Evolutionary conservation across 805 yeast genomes (phyloP).

Genomic region (Hanseniaspora valbyensis): DNA sequence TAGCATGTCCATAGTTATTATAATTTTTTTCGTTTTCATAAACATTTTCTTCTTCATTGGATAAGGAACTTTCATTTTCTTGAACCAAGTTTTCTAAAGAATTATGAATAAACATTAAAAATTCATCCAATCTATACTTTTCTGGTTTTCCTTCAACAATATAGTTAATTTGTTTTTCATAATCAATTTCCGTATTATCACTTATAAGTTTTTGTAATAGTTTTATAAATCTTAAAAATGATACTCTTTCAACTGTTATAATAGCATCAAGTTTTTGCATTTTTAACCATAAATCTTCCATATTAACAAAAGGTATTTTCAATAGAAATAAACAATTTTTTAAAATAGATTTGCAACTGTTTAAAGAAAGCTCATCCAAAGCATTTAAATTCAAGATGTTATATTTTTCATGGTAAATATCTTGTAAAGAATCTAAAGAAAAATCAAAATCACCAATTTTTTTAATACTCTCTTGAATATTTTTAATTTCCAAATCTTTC

Average conservation of each 20-base stretch:
- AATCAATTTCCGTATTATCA: background rate
- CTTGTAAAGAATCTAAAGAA: background rate
- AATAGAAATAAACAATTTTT: background rate
- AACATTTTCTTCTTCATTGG: background rate
- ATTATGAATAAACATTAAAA: background rate
- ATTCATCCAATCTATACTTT: background rate
- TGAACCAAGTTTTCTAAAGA: background rate
- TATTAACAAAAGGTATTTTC: background rate
- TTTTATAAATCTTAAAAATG: background rate
- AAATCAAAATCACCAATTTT: background rate
- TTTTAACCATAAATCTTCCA: background rate
- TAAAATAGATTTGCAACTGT: background rate
- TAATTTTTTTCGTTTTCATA: background rate
- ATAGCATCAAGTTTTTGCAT: background rate
- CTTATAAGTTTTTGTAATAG: background rate
- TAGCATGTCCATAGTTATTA: background rate
- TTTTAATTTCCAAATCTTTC: slow-evolving; percentile 5
- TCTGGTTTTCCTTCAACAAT: background rate
- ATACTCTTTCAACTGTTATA: background rate
- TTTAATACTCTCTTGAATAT: slow-evolving; percentile 1
- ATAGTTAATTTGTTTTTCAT: background rate
- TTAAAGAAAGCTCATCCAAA: background rate
- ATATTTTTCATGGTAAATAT: background rate
- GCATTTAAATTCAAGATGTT: background rate
- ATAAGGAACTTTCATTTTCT: background rate